Base-by-base conservation (phyloP, 176 grass and related monocot species). In the Aegilops umbellulata region DNA sequence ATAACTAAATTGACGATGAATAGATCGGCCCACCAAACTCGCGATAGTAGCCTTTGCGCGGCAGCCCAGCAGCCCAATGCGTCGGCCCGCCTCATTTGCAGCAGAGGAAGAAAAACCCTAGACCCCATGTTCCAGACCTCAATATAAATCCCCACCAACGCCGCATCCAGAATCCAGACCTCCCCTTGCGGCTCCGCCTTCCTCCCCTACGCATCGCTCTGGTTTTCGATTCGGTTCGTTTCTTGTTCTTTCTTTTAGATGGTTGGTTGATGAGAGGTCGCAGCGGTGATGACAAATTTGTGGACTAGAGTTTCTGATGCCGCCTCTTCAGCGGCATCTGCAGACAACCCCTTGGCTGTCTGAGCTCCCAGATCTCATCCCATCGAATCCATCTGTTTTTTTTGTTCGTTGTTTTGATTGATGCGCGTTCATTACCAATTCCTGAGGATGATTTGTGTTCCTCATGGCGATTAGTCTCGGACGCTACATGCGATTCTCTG, bases 241-340 rank as follows among this genome's bases (percentile, higher is more conserved):
- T 49, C 14, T 16, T 49, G 46, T 49, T 49, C 13, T 5, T 5
- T 49, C 46, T 16, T 49, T 49, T 49, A 1, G 46, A 49, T 15
- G 42, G 4, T 4, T 44, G 44, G 44, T 15, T 1, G 46, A 47
- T 47, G 46, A 5, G 46, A 15, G 46, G 46, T 47, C 31, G 46
- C 14, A 67, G 88, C 44, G 39, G 42, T 91, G 92, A 94, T 81
- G 92, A 94, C 47, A 75, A 3, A 27, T 77, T 16, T 65, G 66
- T 93, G 89, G 89, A 94, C 89, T 94, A 94, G 92, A 94, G 89
- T 94, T 94, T 91, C 89, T 81, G 92, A 94, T 89, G 46, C 80
- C 88, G 44, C 76, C 67, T 22, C 75, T 62, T 60, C 73, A 4
- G 86, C 61, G 15, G 83, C 86, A 84, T 74, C 86, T 94, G 92